Evolutionary conservation across 176 grass and related monocot species (phyloP).

Genomic region (Puya raimondii): DNA sequence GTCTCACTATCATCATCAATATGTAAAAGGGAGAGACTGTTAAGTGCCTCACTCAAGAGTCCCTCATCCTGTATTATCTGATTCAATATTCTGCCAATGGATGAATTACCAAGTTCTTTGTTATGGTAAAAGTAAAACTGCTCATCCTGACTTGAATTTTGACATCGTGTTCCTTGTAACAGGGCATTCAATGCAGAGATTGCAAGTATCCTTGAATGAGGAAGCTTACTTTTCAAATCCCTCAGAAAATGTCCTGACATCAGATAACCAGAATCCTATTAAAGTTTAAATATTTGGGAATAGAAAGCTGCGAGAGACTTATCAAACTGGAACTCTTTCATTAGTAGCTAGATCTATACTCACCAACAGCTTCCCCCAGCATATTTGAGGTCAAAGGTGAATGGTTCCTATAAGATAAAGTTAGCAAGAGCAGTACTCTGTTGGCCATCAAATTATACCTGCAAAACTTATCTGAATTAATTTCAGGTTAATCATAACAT

Average conservation of each 20-base stretch:
- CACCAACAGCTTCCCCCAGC: conserved; percentile 67
- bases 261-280: conserved; percentile 18
- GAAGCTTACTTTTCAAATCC: conserved; percentile 93
- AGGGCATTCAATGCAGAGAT: conserved; percentile 93
- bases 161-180: conserved; percentile 56
- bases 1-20: conserved; percentile 72
- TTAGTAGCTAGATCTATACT: conserved; percentile 10
- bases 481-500: conserved; percentile 1
- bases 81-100: conserved; percentile 52
- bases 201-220: conserved; percentile 93
- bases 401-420: conserved; percentile 78
- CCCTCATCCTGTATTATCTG: conserved; percentile 65
- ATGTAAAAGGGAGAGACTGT: conserved; percentile 79
- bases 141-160: conserved; percentile 24
- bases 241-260: conserved; percentile 82
- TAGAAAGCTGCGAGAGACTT: too few species aligned
- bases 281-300: not conserved
- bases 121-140: conserved; percentile 20
- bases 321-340: too few species aligned
- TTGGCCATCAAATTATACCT: conserved; percentile 99
- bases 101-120: conserved; percentile 26
- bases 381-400: conserved; percentile 61
- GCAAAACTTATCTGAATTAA: conserved; percentile 16
- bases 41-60: conserved; percentile 62
- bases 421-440: conserved; percentile 80